phyloP scores from a whole-genome alignment of 306 rosid species.

The Clitoria ternatea region DNA sequence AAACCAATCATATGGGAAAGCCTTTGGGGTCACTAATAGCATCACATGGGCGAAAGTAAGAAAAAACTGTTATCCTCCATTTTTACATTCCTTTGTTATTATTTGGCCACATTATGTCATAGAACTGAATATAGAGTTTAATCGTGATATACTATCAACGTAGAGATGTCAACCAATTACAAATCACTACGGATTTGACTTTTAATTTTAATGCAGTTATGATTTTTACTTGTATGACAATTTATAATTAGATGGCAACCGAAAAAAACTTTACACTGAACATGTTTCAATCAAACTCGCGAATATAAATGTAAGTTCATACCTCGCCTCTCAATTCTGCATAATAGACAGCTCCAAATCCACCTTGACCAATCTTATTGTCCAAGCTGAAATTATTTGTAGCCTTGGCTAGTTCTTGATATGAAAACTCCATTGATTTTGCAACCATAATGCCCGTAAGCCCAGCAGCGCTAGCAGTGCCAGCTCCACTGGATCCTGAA shows the following conservation, averaged over 20 bases:
- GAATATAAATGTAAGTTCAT: constrained; percentile 16
- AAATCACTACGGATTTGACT: too few species aligned
- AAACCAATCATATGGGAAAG: neutral
- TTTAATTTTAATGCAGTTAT: too few species aligned
- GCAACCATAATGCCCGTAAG: constrained; percentile 52
- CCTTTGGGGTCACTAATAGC: neutral
- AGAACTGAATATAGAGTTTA: neutral
- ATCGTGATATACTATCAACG: too few species aligned
- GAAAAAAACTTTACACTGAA: too few species aligned
- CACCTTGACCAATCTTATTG: constrained; percentile 83
- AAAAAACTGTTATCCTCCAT: neutral
- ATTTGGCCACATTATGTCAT: neutral
- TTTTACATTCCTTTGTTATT: neutral
- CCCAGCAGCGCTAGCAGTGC: constrained; percentile 29
- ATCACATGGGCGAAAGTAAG: neutral
- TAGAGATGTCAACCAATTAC: too few species aligned
- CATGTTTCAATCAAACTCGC: too few species aligned
- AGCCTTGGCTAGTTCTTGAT: constrained; percentile 72
- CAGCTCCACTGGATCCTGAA: constrained; percentile 37
- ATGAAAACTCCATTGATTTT: constrained; percentile 72
- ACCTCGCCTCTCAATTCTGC: constrained; percentile 94
- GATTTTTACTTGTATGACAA: too few species aligned
- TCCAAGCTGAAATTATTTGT: constrained; percentile 74
- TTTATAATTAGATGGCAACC: too few species aligned
- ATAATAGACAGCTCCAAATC: constrained; percentile 82